Evolutionary conservation across 2,329 filamentous ascomycete species (phyloP).

Genomic region (Rhynchosporium graminicola): DNA sequence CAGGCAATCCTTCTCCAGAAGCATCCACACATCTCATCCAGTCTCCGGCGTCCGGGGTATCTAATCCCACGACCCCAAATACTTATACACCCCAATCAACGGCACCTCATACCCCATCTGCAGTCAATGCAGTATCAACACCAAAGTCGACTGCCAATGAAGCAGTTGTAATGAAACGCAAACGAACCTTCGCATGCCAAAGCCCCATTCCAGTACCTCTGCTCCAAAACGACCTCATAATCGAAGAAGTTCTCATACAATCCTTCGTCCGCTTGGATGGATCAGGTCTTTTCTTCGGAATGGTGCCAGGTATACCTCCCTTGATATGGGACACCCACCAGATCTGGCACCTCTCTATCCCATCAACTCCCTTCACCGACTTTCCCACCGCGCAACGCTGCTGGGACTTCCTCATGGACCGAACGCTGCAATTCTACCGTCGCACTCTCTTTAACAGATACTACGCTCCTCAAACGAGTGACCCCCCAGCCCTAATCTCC

Average conservation of each 20-base stretch:
- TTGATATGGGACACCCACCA: slow-evolving; percentile 38
- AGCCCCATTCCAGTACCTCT: slow-evolving; percentile 27
- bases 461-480: slow-evolving; percentile 26
- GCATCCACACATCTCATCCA: slow-evolving; percentile 1
- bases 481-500: slow-evolving; percentile 26
- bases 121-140: slow-evolving; percentile 3
- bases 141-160: neutral
- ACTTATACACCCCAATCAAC: slow-evolving; percentile 23
- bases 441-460: slow-evolving; percentile 32
- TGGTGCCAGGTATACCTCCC: slow-evolving; percentile 34
- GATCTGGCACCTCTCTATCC: slow-evolving; percentile 34
- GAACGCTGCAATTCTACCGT: slow-evolving; percentile 35
- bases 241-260: slow-evolving; percentile 38
- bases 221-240: slow-evolving; percentile 32
- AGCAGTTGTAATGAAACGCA: slow-evolving; percentile 17
- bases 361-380: slow-evolving; percentile 28
- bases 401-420: slow-evolving; percentile 39
- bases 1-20: slow-evolving; percentile 1
- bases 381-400: slow-evolving; percentile 34
- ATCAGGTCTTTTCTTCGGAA: slow-evolving; percentile 36
- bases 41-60: neutral
- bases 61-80: slow-evolving; percentile 21
- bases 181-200: slow-evolving; percentile 29
- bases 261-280: slow-evolving; percentile 36
- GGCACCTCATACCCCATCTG: slow-evolving; percentile 19